These are phyloP conservation scores for Sambucus nigra DNA, from an alignment of 129 eudicot genomes.

Conservation along the genomic window DNA sequence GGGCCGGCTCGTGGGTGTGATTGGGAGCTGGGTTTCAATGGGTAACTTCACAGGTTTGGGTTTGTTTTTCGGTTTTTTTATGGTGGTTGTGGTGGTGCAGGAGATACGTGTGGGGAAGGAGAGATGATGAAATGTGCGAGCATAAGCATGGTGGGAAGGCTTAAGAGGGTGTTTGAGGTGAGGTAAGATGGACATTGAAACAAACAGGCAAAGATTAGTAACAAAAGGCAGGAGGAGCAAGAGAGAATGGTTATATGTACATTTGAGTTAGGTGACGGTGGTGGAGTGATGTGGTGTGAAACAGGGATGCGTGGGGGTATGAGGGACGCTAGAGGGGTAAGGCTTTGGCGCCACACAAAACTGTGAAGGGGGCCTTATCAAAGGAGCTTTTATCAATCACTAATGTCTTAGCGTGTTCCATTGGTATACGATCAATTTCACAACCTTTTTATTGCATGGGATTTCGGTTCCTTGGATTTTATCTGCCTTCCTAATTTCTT, in stretches of 20 bases:
- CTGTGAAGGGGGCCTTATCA: background rate
- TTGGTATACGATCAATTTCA: background rate
- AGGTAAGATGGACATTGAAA: constrained; percentile 40
- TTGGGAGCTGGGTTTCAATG: constrained; percentile 10
- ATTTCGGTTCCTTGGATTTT: no score
- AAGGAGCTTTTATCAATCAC: background rate
- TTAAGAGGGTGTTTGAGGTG: constrained; percentile 18
- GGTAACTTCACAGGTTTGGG: constrained; percentile 12
- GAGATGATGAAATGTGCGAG: background rate
- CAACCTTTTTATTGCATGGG: no score
- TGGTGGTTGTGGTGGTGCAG: constrained; percentile 35
- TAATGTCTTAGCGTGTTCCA: background rate
- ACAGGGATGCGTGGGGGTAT: constrained; percentile 13
- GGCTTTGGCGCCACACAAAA: background rate
- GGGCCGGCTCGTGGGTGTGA: constrained; percentile 6
- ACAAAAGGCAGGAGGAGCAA: background rate
- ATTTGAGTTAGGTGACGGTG: no score
- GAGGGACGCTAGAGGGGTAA: background rate
- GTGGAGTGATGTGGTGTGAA: constrained; percentile 15
- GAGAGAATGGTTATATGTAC: no score
- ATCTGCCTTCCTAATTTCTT: no score
- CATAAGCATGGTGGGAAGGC: constrained; percentile 12
- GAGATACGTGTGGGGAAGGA: constrained; percentile 13
- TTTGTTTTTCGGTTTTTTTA: constrained; percentile 9
- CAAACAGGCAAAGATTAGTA: background rate